Evolutionary conservation across 208 protist species (phyloP).

Genomic region (Acanthamoeba healyi): DNA sequence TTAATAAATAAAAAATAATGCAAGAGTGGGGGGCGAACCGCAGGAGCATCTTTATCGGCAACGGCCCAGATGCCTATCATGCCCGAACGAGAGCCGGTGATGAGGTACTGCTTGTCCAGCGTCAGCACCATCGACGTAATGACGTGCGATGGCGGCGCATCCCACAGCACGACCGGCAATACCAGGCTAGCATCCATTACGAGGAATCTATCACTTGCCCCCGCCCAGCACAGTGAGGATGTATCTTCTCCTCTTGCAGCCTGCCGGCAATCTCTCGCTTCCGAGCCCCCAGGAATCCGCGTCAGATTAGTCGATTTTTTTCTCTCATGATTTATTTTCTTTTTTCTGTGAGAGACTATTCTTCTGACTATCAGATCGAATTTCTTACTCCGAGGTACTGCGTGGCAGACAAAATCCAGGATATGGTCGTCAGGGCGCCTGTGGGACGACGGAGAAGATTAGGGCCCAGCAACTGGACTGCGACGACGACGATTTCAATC

Average conservation of each 20-base stretch:
- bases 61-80: slow-evolving; percentile 8
- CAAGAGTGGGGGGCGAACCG: neutral
- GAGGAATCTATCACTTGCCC: no score
- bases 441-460: slow-evolving; percentile 7
- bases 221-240: no score
- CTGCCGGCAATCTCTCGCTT: neutral
- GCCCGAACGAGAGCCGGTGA: slow-evolving; percentile 55
- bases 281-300: no score
- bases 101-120: slow-evolving; percentile 41
- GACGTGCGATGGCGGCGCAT: slow-evolving; percentile 10
- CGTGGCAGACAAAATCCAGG: neutral
- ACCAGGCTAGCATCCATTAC: slow-evolving; percentile 37
- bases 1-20: neutral
- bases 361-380: no score
- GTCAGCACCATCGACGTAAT: slow-evolving; percentile 25
- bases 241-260: neutral
- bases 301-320: no score
- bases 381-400: no score
- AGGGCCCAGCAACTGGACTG: no score
- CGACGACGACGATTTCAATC: neutral
- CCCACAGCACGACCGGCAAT: slow-evolving; percentile 47
- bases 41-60: neutral
- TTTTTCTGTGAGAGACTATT: no score
- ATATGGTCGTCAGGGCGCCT: neutral
- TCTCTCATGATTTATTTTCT: no score